Conservation (phyloP, 2,329 filamentous ascomycete genomes). For the Cercospora sp. region DNA sequence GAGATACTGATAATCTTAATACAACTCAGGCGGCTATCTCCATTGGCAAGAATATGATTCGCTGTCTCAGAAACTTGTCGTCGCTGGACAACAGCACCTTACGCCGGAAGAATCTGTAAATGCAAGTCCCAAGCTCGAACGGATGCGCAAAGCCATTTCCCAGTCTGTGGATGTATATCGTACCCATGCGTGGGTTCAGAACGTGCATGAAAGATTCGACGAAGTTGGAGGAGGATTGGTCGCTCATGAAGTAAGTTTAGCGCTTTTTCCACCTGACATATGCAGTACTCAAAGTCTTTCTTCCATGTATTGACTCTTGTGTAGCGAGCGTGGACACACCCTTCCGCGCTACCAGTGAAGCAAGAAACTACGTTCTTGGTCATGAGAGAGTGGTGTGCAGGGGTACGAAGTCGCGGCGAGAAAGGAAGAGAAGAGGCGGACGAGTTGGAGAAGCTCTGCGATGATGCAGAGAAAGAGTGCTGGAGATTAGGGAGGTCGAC, state of each 20-base stretch:
- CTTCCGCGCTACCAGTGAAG: conserved; percentile 17
- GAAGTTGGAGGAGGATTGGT: conserved; percentile 19
- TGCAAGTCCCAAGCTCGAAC: not conserved
- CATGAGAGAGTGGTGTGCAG: conserved; percentile 22
- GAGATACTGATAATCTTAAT: not conserved
- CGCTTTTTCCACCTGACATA: not conserved
- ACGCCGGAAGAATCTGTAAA: not conserved
- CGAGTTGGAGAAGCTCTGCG: conserved; percentile 18
- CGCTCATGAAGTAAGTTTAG: not conserved
- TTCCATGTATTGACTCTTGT: not conserved
- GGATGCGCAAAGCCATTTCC: not conserved
- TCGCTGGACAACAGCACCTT: not conserved
- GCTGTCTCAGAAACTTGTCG: conserved; percentile 12
- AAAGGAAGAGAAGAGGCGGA: conserved; percentile 1
- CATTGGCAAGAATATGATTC: conserved; percentile 32
- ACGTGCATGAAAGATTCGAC: conserved; percentile 14
- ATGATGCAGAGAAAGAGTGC: conserved; percentile 23
- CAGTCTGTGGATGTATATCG: not conserved
- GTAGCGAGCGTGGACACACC: conserved; percentile 18
- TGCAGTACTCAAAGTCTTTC: not conserved
- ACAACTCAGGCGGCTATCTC: conserved; percentile 22
- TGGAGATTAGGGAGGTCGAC: conserved; percentile 16
- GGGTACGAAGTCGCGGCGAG: conserved; percentile 16
- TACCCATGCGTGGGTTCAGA: conserved; percentile 12
- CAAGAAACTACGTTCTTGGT: conserved; percentile 27